phyloP scores from a whole-genome alignment of 805 yeast species.

The Wickerhamiella australiensis region DNA sequence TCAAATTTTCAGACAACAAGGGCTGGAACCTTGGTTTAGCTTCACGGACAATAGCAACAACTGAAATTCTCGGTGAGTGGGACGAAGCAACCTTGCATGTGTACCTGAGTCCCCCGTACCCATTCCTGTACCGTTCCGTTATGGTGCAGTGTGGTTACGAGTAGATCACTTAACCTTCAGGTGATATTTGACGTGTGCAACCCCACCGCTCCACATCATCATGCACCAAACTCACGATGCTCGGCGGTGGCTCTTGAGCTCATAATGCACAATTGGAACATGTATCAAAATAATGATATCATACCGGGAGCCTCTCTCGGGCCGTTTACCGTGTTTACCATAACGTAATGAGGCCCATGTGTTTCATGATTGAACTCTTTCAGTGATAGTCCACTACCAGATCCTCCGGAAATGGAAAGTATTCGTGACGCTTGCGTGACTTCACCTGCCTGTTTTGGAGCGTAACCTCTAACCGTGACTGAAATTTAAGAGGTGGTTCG shows the following conservation, averaged over 20 bases:
- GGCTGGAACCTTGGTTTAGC: background rate
- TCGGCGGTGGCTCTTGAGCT: background rate
- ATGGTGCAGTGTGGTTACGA: background rate
- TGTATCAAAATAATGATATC: background rate
- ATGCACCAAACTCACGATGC: background rate
- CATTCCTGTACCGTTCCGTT: background rate
- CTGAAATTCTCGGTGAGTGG: background rate
- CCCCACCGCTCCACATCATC: background rate
- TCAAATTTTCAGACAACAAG: background rate
- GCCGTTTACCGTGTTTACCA: background rate
- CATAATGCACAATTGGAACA: background rate
- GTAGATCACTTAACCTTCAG: background rate
- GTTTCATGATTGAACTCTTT: background rate
- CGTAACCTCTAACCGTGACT: background rate
- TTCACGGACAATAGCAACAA: background rate
- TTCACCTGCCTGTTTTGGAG: background rate
- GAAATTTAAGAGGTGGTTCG: background rate
- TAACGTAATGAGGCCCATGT: background rate
- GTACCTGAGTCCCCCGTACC: background rate
- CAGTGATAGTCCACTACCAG: background rate
- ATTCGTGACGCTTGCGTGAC: background rate
- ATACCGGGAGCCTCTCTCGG: background rate
- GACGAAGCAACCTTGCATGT: background rate
- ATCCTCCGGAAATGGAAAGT: background rate
- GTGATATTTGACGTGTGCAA: background rate